phyloP scores from a whole-genome alignment of 257 asterid genomes.

The Scutellaria galericulata region DNA sequence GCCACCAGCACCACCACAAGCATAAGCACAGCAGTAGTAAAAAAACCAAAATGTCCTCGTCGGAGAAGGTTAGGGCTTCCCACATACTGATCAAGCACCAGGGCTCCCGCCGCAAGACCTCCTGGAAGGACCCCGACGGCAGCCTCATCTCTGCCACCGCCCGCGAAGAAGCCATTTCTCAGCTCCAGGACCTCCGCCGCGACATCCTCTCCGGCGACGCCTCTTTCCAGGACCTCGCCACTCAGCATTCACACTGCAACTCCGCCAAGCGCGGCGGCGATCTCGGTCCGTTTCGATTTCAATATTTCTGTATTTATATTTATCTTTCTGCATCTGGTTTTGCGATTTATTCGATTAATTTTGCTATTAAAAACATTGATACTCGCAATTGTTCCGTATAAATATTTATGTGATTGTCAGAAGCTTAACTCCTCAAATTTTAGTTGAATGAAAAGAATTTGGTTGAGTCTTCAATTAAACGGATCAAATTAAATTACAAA shows the following conservation, averaged over 20 bases:
- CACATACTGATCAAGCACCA: slow-evolving; percentile 94
- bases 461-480: no score
- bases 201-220: slow-evolving; percentile 72
- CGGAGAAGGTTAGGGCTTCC: slow-evolving; percentile 86
- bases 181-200: slow-evolving; percentile 64
- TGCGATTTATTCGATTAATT: slow-evolving; percentile 10
- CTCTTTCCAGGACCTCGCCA: slow-evolving; percentile 74
- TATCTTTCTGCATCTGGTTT: slow-evolving; percentile 8
- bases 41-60: slow-evolving; percentile 71
- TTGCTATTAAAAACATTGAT: background rate
- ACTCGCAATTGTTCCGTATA: no score
- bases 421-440: no score
- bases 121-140: slow-evolving; percentile 99
- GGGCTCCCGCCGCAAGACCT: slow-evolving; percentile 90
- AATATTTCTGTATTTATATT: background rate
- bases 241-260: slow-evolving; percentile 76
- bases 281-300: slow-evolving; percentile 60
- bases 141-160: slow-evolving; percentile 70
- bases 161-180: slow-evolving; percentile 75
- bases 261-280: slow-evolving; percentile 99
- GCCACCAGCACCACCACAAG: slow-evolving; percentile 37
- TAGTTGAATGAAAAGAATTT: no score
- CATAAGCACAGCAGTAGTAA: slow-evolving; percentile 48
- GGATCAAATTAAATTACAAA: background rate
- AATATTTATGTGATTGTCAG: no score